phyloP scores from a whole-genome alignment of 2,329 filamentous ascomycete species.

The Penicillium decumbens region DNA sequence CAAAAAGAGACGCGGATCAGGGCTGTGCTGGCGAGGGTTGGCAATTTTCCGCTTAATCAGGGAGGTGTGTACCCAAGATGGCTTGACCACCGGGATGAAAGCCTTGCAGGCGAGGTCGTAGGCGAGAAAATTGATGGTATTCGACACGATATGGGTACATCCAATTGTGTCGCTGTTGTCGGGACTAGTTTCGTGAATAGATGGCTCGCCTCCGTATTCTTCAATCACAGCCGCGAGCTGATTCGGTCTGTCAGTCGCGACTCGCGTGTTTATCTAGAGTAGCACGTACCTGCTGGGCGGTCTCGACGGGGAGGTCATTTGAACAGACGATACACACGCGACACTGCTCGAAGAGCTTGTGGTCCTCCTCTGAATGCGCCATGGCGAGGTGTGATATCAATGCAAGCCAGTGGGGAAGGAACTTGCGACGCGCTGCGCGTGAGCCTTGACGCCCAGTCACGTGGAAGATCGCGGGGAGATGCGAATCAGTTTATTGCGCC shows the following conservation, averaged over 20 bases:
- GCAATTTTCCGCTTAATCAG: slow-evolving; percentile 65
- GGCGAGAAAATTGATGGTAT: slow-evolving; percentile 85
- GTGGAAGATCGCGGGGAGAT: slow-evolving; percentile 4
- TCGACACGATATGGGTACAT: slow-evolving; percentile 64
- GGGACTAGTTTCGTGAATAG: slow-evolving; percentile 39
- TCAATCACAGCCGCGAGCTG: slow-evolving; percentile 48
- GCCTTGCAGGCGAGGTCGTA: slow-evolving; percentile 69
- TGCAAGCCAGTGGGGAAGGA: neutral
- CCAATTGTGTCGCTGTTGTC: slow-evolving; percentile 40
- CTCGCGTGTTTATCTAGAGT: neutral
- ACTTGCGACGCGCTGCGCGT: slow-evolving; percentile 11
- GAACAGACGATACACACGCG: slow-evolving; percentile 46
- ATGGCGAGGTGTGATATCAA: slow-evolving; percentile 16
- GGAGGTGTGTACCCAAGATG: slow-evolving; percentile 72
- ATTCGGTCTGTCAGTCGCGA: slow-evolving; percentile 3
- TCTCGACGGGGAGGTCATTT: slow-evolving; percentile 36
- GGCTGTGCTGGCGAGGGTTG: slow-evolving; percentile 78
- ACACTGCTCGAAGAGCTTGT: slow-evolving; percentile 44
- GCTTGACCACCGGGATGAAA: slow-evolving; percentile 79
- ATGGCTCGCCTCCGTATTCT: slow-evolving; percentile 47
- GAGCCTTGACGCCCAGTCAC: slow-evolving; percentile 14
- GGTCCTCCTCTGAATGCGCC: slow-evolving; percentile 25
- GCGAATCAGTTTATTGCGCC: neutral
- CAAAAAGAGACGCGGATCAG: slow-evolving; percentile 87
- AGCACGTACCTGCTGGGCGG: slow-evolving; percentile 39